Evolutionary conservation across 2,329 filamentous ascomycete species (phyloP), one percentile per base, ranked within the genome.

Genomic region (Shiraia sp.): DNA sequence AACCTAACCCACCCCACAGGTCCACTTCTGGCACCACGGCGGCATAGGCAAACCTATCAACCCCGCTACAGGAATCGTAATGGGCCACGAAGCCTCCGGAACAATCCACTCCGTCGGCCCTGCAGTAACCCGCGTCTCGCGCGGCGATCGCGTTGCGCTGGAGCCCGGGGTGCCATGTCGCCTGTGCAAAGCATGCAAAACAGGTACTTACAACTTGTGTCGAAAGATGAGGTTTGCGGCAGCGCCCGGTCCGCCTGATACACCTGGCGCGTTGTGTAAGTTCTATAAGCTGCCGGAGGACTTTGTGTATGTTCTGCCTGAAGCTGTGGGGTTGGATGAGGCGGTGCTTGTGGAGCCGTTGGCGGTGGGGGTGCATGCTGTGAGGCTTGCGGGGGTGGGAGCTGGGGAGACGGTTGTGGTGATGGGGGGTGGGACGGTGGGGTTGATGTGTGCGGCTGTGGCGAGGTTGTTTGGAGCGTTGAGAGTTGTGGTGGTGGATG

Each of bases 21-120:
- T 96, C 38, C 92, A 96, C 75, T 96, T 96, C 78, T 96, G 91
- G 92, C 87, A 93, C 66, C 86, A 87, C 32, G 92, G 92, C 57
- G 88, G 87, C 74, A 96, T 97, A 66, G 91, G 91, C 12, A 90
- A 90, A 53, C 93, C 32, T 14, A 38, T 62, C 95, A 88, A 85
- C 95, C 57, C 91, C 92, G 25, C 78, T 79, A 54, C 86, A 78
- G 65, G 86, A 88, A 70, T 91, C 68, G 88, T 95, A 59, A 85
- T 97, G 31, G 92, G 92, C 56, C 92, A 97, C 76, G 92, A 96
- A 75, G 92, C 89, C 31, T 87, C 90, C 2, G 92, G 91, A 45
- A 84, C 75, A 16, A 73, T 96, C 43, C 78, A 95, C 53, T 86
- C 90, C 13, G 83, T 86, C 38, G 87, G 90, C 68, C 79, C 88